phyloP scores from a whole-genome alignment of 2,329 filamentous ascomycete species.

The Dothistroma septosporum region DNA sequence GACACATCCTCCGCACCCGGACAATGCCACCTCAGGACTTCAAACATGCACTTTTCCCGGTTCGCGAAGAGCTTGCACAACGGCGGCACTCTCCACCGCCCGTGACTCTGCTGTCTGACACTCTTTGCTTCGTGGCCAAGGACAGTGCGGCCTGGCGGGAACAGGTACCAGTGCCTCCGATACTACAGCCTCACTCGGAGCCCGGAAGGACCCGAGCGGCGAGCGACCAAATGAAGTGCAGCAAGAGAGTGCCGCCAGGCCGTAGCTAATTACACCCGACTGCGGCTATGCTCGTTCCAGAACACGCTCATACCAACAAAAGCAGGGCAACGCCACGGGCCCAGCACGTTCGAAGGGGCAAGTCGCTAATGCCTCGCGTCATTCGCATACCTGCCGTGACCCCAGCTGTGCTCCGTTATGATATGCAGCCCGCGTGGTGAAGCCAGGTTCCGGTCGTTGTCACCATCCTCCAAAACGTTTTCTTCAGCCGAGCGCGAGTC shows the following conservation, averaged over 20 bases:
- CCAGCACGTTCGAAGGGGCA: neutral
- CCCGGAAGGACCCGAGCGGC: neutral
- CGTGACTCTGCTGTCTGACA: neutral
- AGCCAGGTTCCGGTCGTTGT: neutral
- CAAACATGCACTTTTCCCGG: too few relatives aligned
- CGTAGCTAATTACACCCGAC: neutral
- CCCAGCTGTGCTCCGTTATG: neutral
- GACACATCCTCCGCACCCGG: too few relatives aligned
- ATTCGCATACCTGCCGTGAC: neutral
- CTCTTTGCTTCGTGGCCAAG: neutral
- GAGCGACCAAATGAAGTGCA: neutral
- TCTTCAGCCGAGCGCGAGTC: neutral
- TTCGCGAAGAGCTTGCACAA: too few relatives aligned
- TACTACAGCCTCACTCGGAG: neutral
- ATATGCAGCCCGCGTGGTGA: neutral
- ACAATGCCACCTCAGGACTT: too few relatives aligned
- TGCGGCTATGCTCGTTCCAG: neutral
- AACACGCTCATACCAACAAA: neutral
- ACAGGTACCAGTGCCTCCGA: neutral
- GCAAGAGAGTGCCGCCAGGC: neutral
- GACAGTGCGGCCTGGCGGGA: neutral
- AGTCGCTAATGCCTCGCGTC: neutral
- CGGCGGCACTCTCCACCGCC: too few relatives aligned
- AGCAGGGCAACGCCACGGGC: too few relatives aligned
- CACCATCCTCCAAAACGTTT: neutral